These are phyloP conservation scores for Mangifera indica DNA, from an alignment of 345 rosid species.

Conservation along the genomic window DNA sequence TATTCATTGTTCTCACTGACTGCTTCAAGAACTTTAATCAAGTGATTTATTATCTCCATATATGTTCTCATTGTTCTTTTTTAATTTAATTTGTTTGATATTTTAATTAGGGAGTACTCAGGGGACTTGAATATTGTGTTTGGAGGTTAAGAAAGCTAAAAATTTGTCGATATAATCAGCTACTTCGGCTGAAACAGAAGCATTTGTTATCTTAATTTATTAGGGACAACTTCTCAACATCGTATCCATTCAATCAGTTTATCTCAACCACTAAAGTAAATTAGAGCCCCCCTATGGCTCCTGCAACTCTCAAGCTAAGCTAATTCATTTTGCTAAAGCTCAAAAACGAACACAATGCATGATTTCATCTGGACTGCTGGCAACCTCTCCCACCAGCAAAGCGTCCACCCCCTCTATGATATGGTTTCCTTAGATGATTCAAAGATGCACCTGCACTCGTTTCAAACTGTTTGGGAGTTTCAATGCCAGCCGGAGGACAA, in stretches of 20 bases:
- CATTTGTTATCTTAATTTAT: no score
- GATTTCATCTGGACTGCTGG: constrained; percentile 25
- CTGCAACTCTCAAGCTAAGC: neutral
- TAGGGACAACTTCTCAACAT: no score
- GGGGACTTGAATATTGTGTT: no score
- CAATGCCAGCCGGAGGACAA: constrained; percentile 17
- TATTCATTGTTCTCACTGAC: constrained; percentile 27
- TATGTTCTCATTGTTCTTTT: neutral
- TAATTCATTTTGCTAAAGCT: neutral
- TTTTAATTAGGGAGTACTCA: no score
- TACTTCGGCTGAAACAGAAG: no score
- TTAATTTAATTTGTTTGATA: neutral
- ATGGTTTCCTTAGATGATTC: constrained; percentile 40
- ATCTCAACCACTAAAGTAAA: neutral
- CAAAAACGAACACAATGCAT: no score
- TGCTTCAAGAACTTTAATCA: constrained; percentile 18
- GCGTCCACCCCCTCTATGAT: constrained; percentile 42
- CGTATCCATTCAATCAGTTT: no score
- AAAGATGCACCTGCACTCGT: constrained; percentile 42
- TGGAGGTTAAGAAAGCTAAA: no score
- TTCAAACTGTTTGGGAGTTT: constrained; percentile 42
- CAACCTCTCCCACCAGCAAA: constrained; percentile 44
- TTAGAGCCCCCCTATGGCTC: neutral
- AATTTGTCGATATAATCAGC: no score
- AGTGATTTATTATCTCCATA: constrained; percentile 21